Evolutionary conservation across 257 asterid genomes (phyloP).

Genomic region (Cinchona pubescens): DNA sequence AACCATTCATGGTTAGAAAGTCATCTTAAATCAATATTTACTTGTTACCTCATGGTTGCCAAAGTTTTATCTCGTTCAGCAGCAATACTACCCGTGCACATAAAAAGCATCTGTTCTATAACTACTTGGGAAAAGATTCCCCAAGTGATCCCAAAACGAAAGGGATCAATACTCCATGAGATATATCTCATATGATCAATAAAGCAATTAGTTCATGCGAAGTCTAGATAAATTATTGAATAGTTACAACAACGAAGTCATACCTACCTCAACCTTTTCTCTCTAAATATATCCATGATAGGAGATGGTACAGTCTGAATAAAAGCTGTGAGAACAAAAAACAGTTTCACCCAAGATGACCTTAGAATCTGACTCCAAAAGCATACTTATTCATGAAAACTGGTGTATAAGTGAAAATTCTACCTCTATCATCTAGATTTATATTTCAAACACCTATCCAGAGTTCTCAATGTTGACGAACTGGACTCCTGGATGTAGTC

Average conservation of each 20-base stretch:
- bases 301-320: slow-evolving; percentile 64
- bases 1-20: slow-evolving; percentile 17
- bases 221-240: slow-evolving; percentile 17
- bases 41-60: slow-evolving; percentile 39
- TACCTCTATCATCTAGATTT: slow-evolving; percentile 84
- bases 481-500: slow-evolving; percentile 73
- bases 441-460: slow-evolving; percentile 48
- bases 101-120: slow-evolving; percentile 29
- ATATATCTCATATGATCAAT: slow-evolving; percentile 13
- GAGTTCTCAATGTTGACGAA: slow-evolving; percentile 49
- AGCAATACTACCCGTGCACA: slow-evolving; percentile 39
- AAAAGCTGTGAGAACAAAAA: slow-evolving; percentile 91
- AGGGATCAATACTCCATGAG: slow-evolving; percentile 23
- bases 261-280: slow-evolving; percentile 80
- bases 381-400: slow-evolving; percentile 53
- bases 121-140: slow-evolving; percentile 14
- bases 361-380: slow-evolving; percentile 47
- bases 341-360: slow-evolving; percentile 67
- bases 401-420: slow-evolving; percentile 48
- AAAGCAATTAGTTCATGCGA: slow-evolving; percentile 19
- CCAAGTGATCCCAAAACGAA: slow-evolving; percentile 24
- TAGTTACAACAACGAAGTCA: slow-evolving; percentile 32
- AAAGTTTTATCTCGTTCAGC: slow-evolving; percentile 31
- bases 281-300: slow-evolving; percentile 69
- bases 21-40: slow-evolving; percentile 25